A percentile compares a stretch with the other conserved stretches of the same genome.
phyloP scores from a whole-genome alignment of 495 filamentous ascomycete genomes.

The Annulohypoxylon stygium region DNA sequence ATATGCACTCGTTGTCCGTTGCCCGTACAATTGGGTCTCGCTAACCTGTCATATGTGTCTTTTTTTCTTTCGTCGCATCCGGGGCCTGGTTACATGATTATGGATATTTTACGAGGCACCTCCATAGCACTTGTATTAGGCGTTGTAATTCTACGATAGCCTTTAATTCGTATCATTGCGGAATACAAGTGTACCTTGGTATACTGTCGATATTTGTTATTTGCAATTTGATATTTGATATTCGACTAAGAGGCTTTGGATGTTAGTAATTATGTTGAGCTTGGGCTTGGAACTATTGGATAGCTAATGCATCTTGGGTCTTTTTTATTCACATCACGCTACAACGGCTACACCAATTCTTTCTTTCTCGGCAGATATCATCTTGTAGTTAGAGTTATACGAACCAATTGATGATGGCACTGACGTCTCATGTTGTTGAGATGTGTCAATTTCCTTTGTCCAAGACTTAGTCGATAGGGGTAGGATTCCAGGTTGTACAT shows the following conservation, averaged over 20 bases:
- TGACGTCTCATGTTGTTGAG: slow-evolving; percentile 3
- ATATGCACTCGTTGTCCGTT: slow-evolving; percentile 14
- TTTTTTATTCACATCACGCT: slow-evolving; percentile 9
- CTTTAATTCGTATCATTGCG: not conserved
- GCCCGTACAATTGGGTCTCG: slow-evolving; percentile 16
- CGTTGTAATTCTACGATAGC: slow-evolving; percentile 3
- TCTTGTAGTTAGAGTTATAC: not conserved
- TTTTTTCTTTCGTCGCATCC: not conserved
- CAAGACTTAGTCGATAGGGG: not conserved
- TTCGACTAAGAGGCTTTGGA: not conserved
- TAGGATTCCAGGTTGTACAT: not conserved
- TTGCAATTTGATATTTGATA: not conserved
- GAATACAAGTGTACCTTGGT: slow-evolving; percentile 1
- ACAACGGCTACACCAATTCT: not conserved
- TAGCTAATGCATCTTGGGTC: not conserved
- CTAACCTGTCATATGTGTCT: slow-evolving; percentile 3
- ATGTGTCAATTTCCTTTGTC: slow-evolving; percentile 11
- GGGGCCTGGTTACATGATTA: slow-evolving; percentile 8
- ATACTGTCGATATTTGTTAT: not conserved
- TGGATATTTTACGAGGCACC: not conserved
- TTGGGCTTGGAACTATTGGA: slow-evolving; percentile 14
- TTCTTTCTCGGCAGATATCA: not conserved
- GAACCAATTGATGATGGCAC: not conserved
- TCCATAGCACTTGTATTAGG: not conserved
- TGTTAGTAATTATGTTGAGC: not conserved